Conservation (phyloP, 805 yeast genomes). For the Ogataea ramenticola region DNA sequence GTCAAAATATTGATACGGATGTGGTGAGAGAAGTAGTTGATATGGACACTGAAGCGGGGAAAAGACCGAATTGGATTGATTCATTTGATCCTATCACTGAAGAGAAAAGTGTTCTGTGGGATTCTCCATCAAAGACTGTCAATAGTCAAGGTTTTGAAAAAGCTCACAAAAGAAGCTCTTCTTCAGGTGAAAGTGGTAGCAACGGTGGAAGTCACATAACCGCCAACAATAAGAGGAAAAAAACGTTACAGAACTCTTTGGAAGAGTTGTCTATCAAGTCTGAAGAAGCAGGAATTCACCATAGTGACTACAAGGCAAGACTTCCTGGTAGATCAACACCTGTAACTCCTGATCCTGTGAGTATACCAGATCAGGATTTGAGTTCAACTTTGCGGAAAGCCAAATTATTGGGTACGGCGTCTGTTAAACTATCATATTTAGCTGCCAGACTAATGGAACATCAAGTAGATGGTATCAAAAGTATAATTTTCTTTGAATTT, state of each 20-base stretch:
- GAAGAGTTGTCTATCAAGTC: not conserved
- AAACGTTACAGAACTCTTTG: not conserved
- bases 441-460: conserved; percentile 48
- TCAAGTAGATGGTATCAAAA: conserved; percentile 38
- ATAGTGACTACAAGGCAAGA: not conserved
- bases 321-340: conserved; percentile 9
- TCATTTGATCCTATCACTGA: conserved; percentile 19
- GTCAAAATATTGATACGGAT: conserved; percentile 25
- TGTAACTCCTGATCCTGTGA: conserved; percentile 20
- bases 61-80: conserved; percentile 14
- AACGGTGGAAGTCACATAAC: conserved; percentile 4
- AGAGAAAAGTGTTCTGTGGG: conserved; percentile 6
- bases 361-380: conserved; percentile 11
- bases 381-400: conserved; percentile 26
- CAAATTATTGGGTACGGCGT: conserved; percentile 50
- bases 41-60: conserved; percentile 9
- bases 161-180: not conserved
- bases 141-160: too few species aligned
- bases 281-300: not conserved
- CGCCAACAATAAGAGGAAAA: conserved; percentile 1
- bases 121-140: too few species aligned
- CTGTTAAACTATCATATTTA: conserved; percentile 57
- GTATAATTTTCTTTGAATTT: conserved; percentile 61
- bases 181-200: not conserved
- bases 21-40: conserved; percentile 18